Evolutionary conservation across 2,329 filamentous ascomycete genomes (phyloP), one percentile per base, ranked within the genome.

Genomic region (Fusarium phyllophilum): DNA sequence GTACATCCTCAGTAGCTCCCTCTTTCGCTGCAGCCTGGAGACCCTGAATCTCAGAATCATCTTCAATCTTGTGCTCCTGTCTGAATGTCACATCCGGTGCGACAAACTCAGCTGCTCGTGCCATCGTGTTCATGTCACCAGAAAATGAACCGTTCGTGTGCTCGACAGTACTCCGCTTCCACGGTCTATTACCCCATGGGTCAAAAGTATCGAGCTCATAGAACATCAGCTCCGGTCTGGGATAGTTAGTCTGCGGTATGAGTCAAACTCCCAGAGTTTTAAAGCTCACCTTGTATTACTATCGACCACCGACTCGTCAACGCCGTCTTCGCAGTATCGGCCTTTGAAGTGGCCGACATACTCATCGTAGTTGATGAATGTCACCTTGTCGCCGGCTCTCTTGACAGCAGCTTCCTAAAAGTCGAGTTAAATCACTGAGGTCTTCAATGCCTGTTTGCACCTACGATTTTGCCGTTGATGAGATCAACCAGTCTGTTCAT

Each of bases 401-500:
- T 64, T 54, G 2, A 67, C 59, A 14, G 60, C 60, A 0, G 26
- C 36, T 31, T 64, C 44, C 64, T 65, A 6, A 17, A 11, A 22
- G 1, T 2, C 5, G 6, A 10, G 22, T 34, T 10, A 34, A 1
- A 3, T 5, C 5, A 2, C 10, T 0, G 10, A 33, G 0, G 2
- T 13, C 29, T n/a, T 11, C 3, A 17, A 17, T 18, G 5, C 10
- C 14, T 20, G 4, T 33, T 17, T 14, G 18, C 20, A 42, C 56
- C 44, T n/a, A 63, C 63, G 22, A 66, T 41, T 9, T 59, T 64
- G 8, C 63, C 38, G 17, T 66, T 66, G 8, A 67, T 67, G 8
- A 65, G 38, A 39, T 67, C 61, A 13, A 66, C 61, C 7, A 68
- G 29, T n/a, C 26, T 17, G 3, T 67, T 67, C 60, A 67, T 66